Base-by-base conservation (phyloP, 768 basidiomycete species). In the Phylloporus sp. region DNA sequence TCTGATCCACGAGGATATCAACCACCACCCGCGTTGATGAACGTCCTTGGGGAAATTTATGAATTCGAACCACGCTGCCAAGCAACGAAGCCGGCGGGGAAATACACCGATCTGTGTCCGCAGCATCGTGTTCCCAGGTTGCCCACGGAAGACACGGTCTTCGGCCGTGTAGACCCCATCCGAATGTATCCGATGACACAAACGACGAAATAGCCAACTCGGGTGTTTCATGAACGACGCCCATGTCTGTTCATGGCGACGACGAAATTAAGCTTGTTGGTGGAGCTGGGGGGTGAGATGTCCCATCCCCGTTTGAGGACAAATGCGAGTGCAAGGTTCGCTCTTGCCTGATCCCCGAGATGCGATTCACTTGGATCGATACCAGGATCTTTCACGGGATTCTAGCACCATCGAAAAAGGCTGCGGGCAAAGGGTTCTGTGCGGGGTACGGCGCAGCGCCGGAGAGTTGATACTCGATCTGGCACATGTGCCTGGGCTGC, bases 341-440 rank as follows among this genome's bases (percentile, higher is more conserved):
- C 84, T 20, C 84, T 86, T 0, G 86, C 81, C 6, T 82, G 88
- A 56, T 88, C 83, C 9, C 84, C 17, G 71, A 70, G 20, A 86
- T 44, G 47, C 82, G 70, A 56, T 20, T 84, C 69, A n/a, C 67
- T 61, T 0, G 82, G 75, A 1, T 69, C 53, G 59, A 85, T 80
- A 6, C 77, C 75, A 26, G 83, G 67, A 9, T 61, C 64, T 46
- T 74, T 67, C 38, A 81, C 68, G 24, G 90, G 79, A 61, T 85
- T 82, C 38, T 71, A 65, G 62, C 85, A 84, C 3, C 81, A 61
- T 88, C 86, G 11, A 88, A 62, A 1, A 89, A 67, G 13, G 83
- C 81, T 1, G 84, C 72, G 6, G 88, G 86, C 72, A 88, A 88
- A 9, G 81, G 77, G 50, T 80, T 70, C 4, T 65, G 64, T 20